Evolutionary conservation across 768 basidiomycete species (phyloP).

Genomic region (Hygrocybe coccinea): DNA sequence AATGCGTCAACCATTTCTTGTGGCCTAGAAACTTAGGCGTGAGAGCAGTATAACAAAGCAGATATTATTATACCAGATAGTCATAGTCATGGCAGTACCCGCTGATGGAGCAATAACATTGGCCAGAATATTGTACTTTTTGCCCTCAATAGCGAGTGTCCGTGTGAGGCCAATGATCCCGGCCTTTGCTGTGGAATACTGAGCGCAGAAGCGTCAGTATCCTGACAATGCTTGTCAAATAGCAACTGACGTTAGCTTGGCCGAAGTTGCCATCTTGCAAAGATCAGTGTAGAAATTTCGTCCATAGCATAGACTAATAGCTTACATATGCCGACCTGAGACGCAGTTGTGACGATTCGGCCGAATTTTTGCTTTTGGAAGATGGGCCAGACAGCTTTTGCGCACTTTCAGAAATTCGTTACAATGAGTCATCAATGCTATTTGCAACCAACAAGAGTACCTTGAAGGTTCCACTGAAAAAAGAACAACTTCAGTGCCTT

Average conservation of each 20-base stretch:
- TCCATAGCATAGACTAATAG: slow-evolving; percentile 11
- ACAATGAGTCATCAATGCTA: not conserved
- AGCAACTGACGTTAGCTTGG: slow-evolving; percentile 65
- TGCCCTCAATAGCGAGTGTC: slow-evolving; percentile 86
- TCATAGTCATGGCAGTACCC: slow-evolving; percentile 88
- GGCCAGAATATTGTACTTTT: slow-evolving; percentile 83
- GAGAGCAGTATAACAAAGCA: not conserved
- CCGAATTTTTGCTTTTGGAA: slow-evolving; percentile 97
- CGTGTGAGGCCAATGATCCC: slow-evolving; percentile 88
- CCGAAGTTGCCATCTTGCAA: slow-evolving; percentile 86
- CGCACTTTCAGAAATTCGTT: slow-evolving; percentile 51
- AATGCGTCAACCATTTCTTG: slow-evolving; percentile 85
- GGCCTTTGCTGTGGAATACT: slow-evolving; percentile 92
- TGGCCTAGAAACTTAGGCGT: slow-evolving; percentile 40
- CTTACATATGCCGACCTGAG: slow-evolving; percentile 88
- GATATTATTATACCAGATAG: slow-evolving; percentile 51
- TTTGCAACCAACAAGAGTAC: slow-evolving; percentile 28
- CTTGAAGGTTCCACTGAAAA: slow-evolving; percentile 76
- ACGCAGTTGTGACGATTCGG: slow-evolving; percentile 90
- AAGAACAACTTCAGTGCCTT: not conserved
- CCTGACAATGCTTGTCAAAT: slow-evolving; percentile 1
- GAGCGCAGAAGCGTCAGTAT: slow-evolving; percentile 4
- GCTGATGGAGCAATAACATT: slow-evolving; percentile 86
- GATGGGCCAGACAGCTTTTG: slow-evolving; percentile 91
- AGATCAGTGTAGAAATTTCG: not conserved